Percentiles rank a stretch among this genome's conserved stretches.
Conservation (phyloP, 2,329 filamentous ascomycete genomes). For the Basipetospora chlamydospora region DNA sequence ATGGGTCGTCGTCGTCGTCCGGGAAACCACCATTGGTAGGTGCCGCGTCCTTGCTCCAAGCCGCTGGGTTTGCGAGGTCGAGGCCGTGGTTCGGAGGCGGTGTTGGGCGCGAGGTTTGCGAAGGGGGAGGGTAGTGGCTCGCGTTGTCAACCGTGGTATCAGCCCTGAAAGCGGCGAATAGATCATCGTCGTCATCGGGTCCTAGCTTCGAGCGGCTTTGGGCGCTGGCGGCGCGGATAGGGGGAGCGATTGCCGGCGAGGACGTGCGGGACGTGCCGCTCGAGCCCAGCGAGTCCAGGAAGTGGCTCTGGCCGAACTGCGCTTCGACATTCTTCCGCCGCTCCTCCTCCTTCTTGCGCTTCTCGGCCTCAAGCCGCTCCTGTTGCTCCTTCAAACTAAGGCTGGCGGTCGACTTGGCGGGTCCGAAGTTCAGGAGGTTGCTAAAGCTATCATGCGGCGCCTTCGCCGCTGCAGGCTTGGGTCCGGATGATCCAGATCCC, state of each 20-base stretch:
- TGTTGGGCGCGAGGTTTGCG: slow-evolving; percentile 20
- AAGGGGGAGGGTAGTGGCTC: slow-evolving; percentile 45
- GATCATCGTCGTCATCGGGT: slow-evolving; percentile 38
- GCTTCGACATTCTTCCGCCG: slow-evolving; percentile 55
- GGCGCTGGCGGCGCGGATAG: no score
- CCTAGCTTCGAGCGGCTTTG: slow-evolving; percentile 10
- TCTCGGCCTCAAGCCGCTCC: slow-evolving; percentile 49
- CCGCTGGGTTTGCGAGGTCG: slow-evolving; percentile 37
- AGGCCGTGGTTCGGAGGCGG: slow-evolving; percentile 28
- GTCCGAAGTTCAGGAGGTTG: slow-evolving; percentile 49
- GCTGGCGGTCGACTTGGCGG: slow-evolving; percentile 49
- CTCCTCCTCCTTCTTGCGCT: slow-evolving; percentile 59
- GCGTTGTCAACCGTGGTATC: slow-evolving; percentile 53
- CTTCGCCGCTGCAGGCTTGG: slow-evolving; percentile 32
- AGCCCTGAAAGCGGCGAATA: slow-evolving; percentile 54
- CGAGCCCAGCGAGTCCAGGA: slow-evolving; percentile 60
- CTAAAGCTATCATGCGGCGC: slow-evolving; percentile 61
- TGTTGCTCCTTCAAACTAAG: slow-evolving; percentile 68
- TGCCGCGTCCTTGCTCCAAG: slow-evolving; percentile 30
- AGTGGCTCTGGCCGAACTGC: slow-evolving; percentile 62
- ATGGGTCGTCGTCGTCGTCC: slow-evolving; percentile 74
- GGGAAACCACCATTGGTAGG: slow-evolving; percentile 23
- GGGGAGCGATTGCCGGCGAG: slow-evolving; percentile 23
- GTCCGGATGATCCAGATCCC: slow-evolving; percentile 24
- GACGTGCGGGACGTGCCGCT: slow-evolving; percentile 30